Evolutionary conservation across 2,329 filamentous ascomycete species (phyloP), one percentile per base, ranked within the genome.

Genomic region (Microcyclosporella mali): DNA sequence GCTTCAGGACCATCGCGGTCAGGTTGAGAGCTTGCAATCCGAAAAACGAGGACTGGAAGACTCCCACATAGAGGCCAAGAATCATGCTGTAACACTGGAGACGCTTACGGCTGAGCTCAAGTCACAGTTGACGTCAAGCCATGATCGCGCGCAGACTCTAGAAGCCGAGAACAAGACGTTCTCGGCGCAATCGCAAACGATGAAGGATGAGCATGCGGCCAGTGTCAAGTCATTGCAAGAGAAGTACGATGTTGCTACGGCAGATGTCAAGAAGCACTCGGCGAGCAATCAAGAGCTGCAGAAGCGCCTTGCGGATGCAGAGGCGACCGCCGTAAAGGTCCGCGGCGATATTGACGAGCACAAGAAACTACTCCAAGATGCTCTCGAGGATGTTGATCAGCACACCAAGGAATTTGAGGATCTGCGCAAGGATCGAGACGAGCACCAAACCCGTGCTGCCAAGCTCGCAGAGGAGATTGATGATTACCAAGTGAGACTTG

Each of bases 91-190:
- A 11, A 14, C 25, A 9, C 21, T 50, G 18, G 30, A 46, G 31
- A 39, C 34, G 21, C 32, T 49, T 41, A 55, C 53, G 25, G 25
- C 43, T n/a, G 49, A 53, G 8, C 27, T 41, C 6, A 46, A 56
- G 25, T 37, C 35, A 17, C 36, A 43, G 2, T 33, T 48, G 7
- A 35, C 37, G 11, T 44, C 45, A 3, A 48, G 45, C 18, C 43
- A 45, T 28, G 45, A 43, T 17, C 47, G 46, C n/a, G 31, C 55
- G 1, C 17, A 43, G 3, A 41, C 45, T 19, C 46, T 58, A 12
- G 53, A 57, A 32, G 41, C 38, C 11, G 48, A 57, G 27, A 55
- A 50, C 28, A 41, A 38, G 15, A 43, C 51, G 8, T 36, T 40
- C 4, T 45, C 41, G 6, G 45, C 56, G 29, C 41, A 56, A 16